Conservation (phyloP, 495 filamentous ascomycete genomes). For the Tuber aestivum region DNA sequence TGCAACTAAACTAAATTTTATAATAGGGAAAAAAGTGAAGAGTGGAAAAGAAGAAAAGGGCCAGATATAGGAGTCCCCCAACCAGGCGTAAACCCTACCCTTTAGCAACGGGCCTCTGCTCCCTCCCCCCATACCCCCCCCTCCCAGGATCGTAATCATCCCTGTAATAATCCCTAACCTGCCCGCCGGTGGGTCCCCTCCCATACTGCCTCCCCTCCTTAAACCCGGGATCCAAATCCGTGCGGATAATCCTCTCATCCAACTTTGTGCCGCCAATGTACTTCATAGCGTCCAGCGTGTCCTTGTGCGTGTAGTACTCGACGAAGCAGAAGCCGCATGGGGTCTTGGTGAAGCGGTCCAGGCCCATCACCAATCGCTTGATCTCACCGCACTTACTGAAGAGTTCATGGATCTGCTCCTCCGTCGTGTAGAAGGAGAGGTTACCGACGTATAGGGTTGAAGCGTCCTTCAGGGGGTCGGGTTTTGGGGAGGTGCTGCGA, state of each 20-base stretch:
- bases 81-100: background rate
- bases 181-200: constrained; percentile 80
- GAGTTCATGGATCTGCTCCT: constrained; percentile 97
- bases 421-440: constrained; percentile 99
- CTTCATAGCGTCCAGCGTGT: constrained; percentile 95
- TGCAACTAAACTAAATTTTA: background rate
- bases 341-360: constrained; percentile 93
- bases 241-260: constrained; percentile 91
- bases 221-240: constrained; percentile 95
- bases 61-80: background rate
- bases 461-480: constrained; percentile 74
- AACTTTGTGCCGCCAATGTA: constrained; percentile 98
- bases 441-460: constrained; percentile 97
- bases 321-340: constrained; percentile 99
- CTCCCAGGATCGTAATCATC: constrained; percentile 93
- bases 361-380: constrained; percentile 95
- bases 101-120: constrained; percentile 33
- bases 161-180: constrained; percentile 95
- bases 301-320: constrained; percentile 95
- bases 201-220: constrained; percentile 94
- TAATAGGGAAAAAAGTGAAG: background rate
- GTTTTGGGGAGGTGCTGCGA: constrained; percentile 40
- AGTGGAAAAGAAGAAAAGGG: background rate
- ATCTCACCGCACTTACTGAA: constrained; percentile 97
- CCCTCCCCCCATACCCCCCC: constrained; percentile 63